phyloP scores from a whole-genome alignment of 495 filamentous ascomycete genomes.

The Hypoxylon intermedium region DNA sequence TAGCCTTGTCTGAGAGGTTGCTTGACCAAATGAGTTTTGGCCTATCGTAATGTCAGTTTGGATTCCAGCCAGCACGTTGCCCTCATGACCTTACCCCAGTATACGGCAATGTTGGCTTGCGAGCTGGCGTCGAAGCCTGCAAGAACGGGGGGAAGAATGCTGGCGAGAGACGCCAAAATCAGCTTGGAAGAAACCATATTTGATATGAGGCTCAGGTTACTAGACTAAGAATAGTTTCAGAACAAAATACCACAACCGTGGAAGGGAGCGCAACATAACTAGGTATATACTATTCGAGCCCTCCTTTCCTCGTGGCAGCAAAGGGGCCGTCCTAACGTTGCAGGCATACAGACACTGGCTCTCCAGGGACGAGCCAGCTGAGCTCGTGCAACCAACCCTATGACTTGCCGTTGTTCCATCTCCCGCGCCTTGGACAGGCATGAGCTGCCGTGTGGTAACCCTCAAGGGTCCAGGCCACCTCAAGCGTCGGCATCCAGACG shows the following conservation, averaged over 20 bases:
- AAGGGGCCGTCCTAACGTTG: slow-evolving; percentile 28
- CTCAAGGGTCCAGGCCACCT: slow-evolving; percentile 4
- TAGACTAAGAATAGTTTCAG: slow-evolving; percentile 9
- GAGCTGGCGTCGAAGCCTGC: slow-evolving; percentile 59
- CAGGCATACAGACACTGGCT: slow-evolving; percentile 8
- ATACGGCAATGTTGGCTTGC: slow-evolving; percentile 68
- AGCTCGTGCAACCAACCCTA: slow-evolving; percentile 36
- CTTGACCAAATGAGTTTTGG: slow-evolving; percentile 53
- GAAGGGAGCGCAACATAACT: slow-evolving; percentile 22
- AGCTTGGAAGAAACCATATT: slow-evolving; percentile 37
- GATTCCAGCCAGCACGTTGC: background rate
- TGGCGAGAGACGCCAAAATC: slow-evolving; percentile 38
- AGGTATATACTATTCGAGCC: slow-evolving; percentile 19
- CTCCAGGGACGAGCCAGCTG: slow-evolving; percentile 32
- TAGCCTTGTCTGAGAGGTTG: slow-evolving; percentile 55
- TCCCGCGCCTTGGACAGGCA: slow-evolving; percentile 20
- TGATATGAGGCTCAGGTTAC: slow-evolving; percentile 18
- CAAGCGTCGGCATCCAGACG: slow-evolving; percentile 5
- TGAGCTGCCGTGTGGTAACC: slow-evolving; percentile 20
- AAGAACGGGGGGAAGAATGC: slow-evolving; percentile 38
- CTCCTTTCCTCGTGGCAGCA: background rate
- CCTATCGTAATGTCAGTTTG: slow-evolving; percentile 48
- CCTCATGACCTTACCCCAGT: slow-evolving; percentile 60
- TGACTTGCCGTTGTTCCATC: slow-evolving; percentile 24
- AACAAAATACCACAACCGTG: background rate